phyloP scores from a whole-genome alignment of 352 stramenopile species.

The Phytophthora cactorum region DNA sequence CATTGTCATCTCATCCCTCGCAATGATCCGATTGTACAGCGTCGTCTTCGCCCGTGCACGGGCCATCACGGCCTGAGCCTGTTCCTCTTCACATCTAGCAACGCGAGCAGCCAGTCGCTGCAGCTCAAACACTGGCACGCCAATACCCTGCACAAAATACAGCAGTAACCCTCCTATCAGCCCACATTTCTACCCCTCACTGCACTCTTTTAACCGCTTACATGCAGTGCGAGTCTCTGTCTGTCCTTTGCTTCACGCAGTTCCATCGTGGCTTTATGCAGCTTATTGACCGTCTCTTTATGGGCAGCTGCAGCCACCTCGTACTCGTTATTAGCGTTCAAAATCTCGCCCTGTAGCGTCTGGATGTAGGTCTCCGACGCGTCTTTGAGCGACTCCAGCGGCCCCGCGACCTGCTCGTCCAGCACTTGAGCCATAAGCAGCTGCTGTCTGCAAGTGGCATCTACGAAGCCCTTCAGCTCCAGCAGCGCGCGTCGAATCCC shows the following conservation, averaged over 20 bases:
- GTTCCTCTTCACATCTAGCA: slow-evolving; percentile 65
- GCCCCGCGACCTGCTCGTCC: slow-evolving; percentile 83
- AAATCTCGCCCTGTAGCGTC: slow-evolving; percentile 79
- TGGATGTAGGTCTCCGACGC: slow-evolving; percentile 82
- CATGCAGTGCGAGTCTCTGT: slow-evolving; percentile 75
- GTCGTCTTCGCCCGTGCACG: slow-evolving; percentile 73
- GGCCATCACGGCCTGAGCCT: slow-evolving; percentile 58
- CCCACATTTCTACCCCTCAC: background rate
- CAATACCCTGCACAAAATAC: slow-evolving; percentile 54
- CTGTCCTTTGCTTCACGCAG: slow-evolving; percentile 59
- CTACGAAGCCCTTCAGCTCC: slow-evolving; percentile 69
- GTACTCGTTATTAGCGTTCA: slow-evolving; percentile 81
- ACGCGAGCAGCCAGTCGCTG: slow-evolving; percentile 72
- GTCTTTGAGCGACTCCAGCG: slow-evolving; percentile 78
- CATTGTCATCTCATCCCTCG: slow-evolving; percentile 91
- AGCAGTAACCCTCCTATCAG: background rate
- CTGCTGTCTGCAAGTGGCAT: slow-evolving; percentile 70
- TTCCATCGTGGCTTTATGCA: slow-evolving; percentile 51
- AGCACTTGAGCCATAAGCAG: slow-evolving; percentile 77
- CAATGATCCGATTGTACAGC: slow-evolving; percentile 84
- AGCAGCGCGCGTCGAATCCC: slow-evolving; percentile 66
- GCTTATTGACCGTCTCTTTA: slow-evolving; percentile 40
- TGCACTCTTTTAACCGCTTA: slow-evolving; percentile 17
- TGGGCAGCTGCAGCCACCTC: slow-evolving; percentile 46
- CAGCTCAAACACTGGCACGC: slow-evolving; percentile 83